phyloP scores from a whole-genome alignment of 1,284 basidiomycete genomes.

The Phlebopus sp. region DNA sequence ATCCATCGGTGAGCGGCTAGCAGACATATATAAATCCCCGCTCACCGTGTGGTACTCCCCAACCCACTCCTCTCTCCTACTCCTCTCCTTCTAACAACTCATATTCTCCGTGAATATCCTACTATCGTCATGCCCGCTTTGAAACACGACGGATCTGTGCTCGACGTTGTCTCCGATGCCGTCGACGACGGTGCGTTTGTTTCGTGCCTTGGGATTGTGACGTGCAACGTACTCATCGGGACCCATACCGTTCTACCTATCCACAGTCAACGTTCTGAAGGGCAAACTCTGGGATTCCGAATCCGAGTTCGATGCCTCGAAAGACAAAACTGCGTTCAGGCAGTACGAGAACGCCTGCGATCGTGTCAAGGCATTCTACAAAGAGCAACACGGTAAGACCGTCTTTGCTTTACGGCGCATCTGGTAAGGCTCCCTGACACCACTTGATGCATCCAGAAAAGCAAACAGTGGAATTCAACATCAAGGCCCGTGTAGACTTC shows the following conservation, averaged over 20 bases:
- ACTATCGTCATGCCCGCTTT: conserved; percentile 24
- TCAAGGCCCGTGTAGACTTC: conserved; percentile 72
- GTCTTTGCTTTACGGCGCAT: not conserved
- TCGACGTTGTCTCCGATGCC: conserved; percentile 72
- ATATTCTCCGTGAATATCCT: not conserved
- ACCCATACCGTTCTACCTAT: not conserved
- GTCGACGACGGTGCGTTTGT: conserved; percentile 62
- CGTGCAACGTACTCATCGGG: not conserved
- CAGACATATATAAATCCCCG: conserved; percentile 10
- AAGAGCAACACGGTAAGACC: conserved; percentile 76
- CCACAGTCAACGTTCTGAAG: conserved; percentile 65
- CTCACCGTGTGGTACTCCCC: not conserved
- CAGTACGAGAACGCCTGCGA: conserved; percentile 81
- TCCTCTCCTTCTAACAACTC: not conserved
- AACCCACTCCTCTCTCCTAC: not conserved
- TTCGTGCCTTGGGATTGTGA: too few species aligned
- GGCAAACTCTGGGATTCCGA: conserved; percentile 57
- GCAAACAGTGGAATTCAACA: conserved; percentile 84
- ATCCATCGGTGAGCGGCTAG: not conserved
- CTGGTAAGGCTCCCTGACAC: conserved; percentile 6
- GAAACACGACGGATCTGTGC: conserved; percentile 33
- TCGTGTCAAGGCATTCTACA: conserved; percentile 84
- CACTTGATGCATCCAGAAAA: conserved; percentile 51
- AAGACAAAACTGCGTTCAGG: conserved; percentile 75
- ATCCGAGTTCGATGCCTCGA: conserved; percentile 68